phyloP scores from a whole-genome alignment of 495 filamentous ascomycete species.

The Penicillium riverlandense region DNA sequence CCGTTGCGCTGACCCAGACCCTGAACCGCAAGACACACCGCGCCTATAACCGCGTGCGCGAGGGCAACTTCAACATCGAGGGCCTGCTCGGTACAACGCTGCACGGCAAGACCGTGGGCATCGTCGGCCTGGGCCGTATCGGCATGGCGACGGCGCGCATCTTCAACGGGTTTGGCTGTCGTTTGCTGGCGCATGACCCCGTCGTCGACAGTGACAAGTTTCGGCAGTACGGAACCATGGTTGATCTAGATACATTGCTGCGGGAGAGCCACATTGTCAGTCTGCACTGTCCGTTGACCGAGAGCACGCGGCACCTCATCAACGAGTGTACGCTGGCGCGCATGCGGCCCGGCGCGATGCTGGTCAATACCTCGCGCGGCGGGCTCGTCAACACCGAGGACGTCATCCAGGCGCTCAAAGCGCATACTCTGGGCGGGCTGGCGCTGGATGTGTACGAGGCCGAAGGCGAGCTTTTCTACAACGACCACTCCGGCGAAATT shows the following conservation, averaged over 20 bases:
- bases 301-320: slow-evolving; percentile 53
- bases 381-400: slow-evolving; percentile 53
- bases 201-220: slow-evolving; percentile 37
- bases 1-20: slow-evolving; percentile 59
- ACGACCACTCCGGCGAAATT: slow-evolving; percentile 58
- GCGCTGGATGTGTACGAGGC: slow-evolving; percentile 84
- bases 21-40: slow-evolving; percentile 66
- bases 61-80: slow-evolving; percentile 64
- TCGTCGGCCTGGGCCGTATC: slow-evolving; percentile 29
- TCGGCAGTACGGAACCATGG: slow-evolving; percentile 42
- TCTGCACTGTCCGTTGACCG: slow-evolving; percentile 59
- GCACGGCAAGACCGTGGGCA: slow-evolving; percentile 48
- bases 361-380: slow-evolving; percentile 63
- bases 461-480: slow-evolving; percentile 58
- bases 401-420: slow-evolving; percentile 55
- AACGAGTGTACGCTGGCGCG: slow-evolving; percentile 41
- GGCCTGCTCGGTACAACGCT: slow-evolving; percentile 56
- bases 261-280: slow-evolving; percentile 50
- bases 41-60: slow-evolving; percentile 63
- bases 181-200: slow-evolving; percentile 52
- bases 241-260: slow-evolving; percentile 49
- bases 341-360: slow-evolving; percentile 54
- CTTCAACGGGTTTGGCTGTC: slow-evolving; percentile 54
- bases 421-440: slow-evolving; percentile 55
- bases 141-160: slow-evolving; percentile 36